Conservation (phyloP, 805 yeast species). For the Zygosaccharomyces lentus region DNA sequence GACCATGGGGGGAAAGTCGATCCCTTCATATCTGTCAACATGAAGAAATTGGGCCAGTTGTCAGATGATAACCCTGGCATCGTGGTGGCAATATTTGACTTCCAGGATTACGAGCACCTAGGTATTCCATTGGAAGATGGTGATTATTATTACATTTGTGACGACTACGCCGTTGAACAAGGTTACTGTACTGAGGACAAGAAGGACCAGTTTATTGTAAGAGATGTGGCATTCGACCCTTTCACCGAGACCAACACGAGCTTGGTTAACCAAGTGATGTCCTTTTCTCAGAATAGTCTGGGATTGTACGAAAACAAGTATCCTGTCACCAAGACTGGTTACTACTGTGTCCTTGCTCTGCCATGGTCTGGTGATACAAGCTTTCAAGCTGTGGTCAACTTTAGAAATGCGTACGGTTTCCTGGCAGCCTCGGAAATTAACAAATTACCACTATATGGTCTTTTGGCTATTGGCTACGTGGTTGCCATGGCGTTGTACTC, state of each 20-base stretch:
- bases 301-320: constrained; percentile 64
- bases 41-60: constrained; percentile 26
- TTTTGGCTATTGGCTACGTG: constrained; percentile 76
- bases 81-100: constrained; percentile 76
- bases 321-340: constrained; percentile 71
- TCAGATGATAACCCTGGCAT: constrained; percentile 41
- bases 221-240: constrained; percentile 38
- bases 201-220: constrained; percentile 59
- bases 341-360: constrained; percentile 81
- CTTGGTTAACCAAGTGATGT: constrained; percentile 49
- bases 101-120: constrained; percentile 63
- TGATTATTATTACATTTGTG: constrained; percentile 63
- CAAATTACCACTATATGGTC: constrained; percentile 82
- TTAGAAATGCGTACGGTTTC: constrained; percentile 89
- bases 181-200: constrained; percentile 53
- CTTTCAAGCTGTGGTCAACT: constrained; percentile 67
- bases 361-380: constrained; percentile 40
- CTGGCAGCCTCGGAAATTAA: constrained; percentile 89
- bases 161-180: constrained; percentile 54
- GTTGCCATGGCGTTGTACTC: constrained; percentile 78
- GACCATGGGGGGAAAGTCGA: constrained; percentile 82
- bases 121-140: constrained; percentile 53
- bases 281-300: constrained; percentile 49
- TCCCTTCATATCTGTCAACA: constrained; percentile 54
- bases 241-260: constrained; percentile 52